Percentiles rank a stretch among this genome's conserved stretches.
Conservation (phyloP, 257 asterid species). For the Solanum etuberosum region DNA sequence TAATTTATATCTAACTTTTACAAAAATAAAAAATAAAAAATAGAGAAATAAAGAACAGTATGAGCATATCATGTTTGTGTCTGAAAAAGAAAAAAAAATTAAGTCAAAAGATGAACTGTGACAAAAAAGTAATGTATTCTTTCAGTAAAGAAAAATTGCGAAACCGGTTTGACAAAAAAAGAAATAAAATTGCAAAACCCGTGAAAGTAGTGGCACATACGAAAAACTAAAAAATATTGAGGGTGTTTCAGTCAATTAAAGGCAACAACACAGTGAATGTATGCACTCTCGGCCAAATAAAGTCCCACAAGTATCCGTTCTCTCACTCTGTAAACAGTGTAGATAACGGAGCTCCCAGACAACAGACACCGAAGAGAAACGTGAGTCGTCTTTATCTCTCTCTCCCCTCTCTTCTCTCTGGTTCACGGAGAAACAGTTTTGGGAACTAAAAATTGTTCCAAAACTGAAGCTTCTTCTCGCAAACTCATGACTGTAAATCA, state of each 20-base stretch:
- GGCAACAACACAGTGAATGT: neutral
- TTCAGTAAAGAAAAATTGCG: neutral
- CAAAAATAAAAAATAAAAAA: neutral
- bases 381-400: neutral
- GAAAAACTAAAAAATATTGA: neutral
- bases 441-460: neutral
- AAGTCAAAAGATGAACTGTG: neutral
- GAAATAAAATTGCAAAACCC: neutral
- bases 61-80: neutral
- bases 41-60: neutral
- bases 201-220: neutral
- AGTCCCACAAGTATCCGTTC: neutral
- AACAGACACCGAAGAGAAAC: conserved; percentile 28
- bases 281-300: neutral
- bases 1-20: neutral
- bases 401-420: neutral
- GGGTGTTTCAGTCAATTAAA: neutral
- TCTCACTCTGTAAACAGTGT: neutral
- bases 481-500: conserved; percentile 8
- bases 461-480: neutral
- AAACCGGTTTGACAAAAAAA: neutral
- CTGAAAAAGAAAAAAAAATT: neutral
- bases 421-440: neutral
- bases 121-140: neutral
- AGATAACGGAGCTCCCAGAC: conserved; percentile 26